phyloP scores from a whole-genome alignment of 2,329 filamentous ascomycete species.

The Trichoderma sp. region DNA sequence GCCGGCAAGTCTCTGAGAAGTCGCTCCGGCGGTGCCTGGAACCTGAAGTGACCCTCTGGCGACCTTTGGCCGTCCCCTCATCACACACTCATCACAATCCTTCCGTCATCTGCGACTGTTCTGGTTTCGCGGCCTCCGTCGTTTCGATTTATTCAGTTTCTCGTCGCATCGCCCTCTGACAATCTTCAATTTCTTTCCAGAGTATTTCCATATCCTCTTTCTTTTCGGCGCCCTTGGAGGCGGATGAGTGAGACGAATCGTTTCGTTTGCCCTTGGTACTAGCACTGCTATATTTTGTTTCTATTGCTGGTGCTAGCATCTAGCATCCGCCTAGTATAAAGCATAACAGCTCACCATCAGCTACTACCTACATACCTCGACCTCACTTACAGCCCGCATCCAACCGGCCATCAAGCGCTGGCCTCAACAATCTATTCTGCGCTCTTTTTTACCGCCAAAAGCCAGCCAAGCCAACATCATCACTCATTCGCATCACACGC shows the following conservation, averaged over 20 bases:
- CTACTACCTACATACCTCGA: background rate
- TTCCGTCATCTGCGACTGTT: constrained; percentile 22
- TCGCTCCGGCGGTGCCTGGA: constrained; percentile 20
- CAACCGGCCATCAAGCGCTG: background rate
- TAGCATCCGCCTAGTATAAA: background rate
- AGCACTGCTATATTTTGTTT: background rate
- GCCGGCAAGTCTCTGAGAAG: constrained; percentile 12
- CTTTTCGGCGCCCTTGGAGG: background rate
- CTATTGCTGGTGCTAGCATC: background rate
- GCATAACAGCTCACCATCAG: background rate
- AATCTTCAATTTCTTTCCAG: background rate
- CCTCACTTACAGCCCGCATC: background rate
- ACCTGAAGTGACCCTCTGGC: background rate
- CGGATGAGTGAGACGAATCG: background rate
- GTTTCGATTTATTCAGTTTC: background rate
- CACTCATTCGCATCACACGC: constrained; percentile 5
- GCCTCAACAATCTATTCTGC: background rate
- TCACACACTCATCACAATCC: constrained; percentile 30
- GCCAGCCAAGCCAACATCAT: constrained; percentile 1
- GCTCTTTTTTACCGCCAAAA: background rate
- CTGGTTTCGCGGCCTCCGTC: constrained; percentile 13
- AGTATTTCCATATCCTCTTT: background rate
- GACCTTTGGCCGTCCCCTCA: constrained; percentile 10
- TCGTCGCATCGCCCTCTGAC: background rate
- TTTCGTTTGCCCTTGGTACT: background rate